Percentiles rank a stretch among this genome's conserved stretches.
These are phyloP conservation scores for Sphagnurus paluster DNA, from an alignment of 1,284 basidiomycete species.

Conservation along the genomic window DNA sequence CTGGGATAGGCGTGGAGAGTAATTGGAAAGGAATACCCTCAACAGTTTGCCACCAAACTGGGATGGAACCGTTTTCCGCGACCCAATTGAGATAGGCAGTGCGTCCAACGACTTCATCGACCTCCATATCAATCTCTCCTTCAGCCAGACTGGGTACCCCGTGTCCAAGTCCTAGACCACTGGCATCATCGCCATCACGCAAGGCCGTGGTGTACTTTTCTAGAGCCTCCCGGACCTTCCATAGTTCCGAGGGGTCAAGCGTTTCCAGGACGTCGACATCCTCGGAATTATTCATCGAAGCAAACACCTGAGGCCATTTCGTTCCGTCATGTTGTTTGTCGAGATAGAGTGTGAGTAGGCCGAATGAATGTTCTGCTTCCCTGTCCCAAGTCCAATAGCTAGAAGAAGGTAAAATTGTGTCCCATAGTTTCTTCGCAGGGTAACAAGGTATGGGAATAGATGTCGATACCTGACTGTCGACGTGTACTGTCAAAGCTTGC, in stretches of 20 bases:
- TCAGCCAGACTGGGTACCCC: slow-evolving; percentile 76
- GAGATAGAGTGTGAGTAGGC: slow-evolving; percentile 79
- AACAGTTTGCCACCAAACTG: slow-evolving; percentile 36
- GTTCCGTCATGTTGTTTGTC: slow-evolving; percentile 81
- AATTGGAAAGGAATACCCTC: slow-evolving; percentile 49
- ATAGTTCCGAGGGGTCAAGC: slow-evolving; percentile 81
- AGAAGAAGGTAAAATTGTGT: slow-evolving; percentile 62
- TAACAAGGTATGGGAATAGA: slow-evolving; percentile 57
- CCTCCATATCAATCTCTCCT: slow-evolving; percentile 84
- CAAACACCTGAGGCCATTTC: slow-evolving; percentile 86
- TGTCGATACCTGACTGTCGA: slow-evolving; percentile 41
- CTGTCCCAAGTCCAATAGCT: slow-evolving; percentile 91
- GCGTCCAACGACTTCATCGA: slow-evolving; percentile 71
- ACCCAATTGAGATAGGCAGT: slow-evolving; percentile 66
- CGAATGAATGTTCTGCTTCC: slow-evolving; percentile 63
- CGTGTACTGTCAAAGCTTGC: slow-evolving; percentile 64
- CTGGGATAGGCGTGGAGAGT: slow-evolving; percentile 65
- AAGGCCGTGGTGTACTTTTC: slow-evolving; percentile 82
- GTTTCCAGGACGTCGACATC: slow-evolving; percentile 86
- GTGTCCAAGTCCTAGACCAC: slow-evolving; percentile 57
- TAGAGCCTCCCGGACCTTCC: slow-evolving; percentile 74
- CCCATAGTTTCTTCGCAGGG: slow-evolving; percentile 72
- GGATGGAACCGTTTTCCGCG: slow-evolving; percentile 44
- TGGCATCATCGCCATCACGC: slow-evolving; percentile 54
- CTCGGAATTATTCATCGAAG: slow-evolving; percentile 41